A percentile compares a stretch with the other conserved stretches of the same genome.
These are phyloP conservation scores for Arthrobotrys sphaeroides DNA, from an alignment of 2,329 filamentous ascomycete species.

Conservation along the genomic window DNA sequence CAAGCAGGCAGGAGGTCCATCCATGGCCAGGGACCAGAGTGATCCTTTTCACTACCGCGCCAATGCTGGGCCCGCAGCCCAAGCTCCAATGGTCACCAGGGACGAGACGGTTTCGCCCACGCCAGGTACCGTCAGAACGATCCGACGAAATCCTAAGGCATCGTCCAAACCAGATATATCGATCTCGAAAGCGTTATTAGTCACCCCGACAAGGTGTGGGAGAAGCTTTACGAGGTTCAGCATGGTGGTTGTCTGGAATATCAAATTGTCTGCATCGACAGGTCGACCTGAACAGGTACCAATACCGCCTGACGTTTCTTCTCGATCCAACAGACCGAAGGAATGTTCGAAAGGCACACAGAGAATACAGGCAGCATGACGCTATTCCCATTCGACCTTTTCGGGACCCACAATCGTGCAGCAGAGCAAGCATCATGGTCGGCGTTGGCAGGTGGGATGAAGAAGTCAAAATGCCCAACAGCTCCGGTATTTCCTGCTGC, in stretches of 20 bases:
- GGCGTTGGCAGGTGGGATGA: conserved; percentile 53
- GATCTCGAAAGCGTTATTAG: conserved; percentile 23
- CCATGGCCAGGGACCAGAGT: conserved; percentile 15
- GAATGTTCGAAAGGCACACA: conserved; percentile 41
- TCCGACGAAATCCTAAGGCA: conserved; percentile 2
- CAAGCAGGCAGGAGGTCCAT: not conserved
- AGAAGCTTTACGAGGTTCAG: conserved; percentile 47
- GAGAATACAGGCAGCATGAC: conserved; percentile 33
- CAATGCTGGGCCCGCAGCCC: conserved; percentile 22
- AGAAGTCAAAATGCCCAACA: conserved; percentile 8
- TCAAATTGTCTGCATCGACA: conserved; percentile 43
- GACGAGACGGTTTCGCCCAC: conserved; percentile 26
- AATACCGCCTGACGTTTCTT: not conserved
- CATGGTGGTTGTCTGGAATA: conserved; percentile 30
- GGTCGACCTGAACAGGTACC: conserved; percentile 10
- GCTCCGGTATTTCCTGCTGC: conserved; percentile 22
- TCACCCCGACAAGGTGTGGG: conserved; percentile 35
- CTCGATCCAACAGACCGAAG: conserved; percentile 24
- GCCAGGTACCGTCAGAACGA: conserved; percentile 45
- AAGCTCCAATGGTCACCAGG: conserved; percentile 33
- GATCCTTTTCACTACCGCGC: conserved; percentile 11
- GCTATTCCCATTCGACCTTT: conserved; percentile 38
- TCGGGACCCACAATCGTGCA: conserved; percentile 45
- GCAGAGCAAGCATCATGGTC: conserved; percentile 46
- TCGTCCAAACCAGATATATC: not conserved